Evolutionary conservation across 768 basidiomycete genomes (phyloP).

Genomic region (Lentinula guzmanii): DNA sequence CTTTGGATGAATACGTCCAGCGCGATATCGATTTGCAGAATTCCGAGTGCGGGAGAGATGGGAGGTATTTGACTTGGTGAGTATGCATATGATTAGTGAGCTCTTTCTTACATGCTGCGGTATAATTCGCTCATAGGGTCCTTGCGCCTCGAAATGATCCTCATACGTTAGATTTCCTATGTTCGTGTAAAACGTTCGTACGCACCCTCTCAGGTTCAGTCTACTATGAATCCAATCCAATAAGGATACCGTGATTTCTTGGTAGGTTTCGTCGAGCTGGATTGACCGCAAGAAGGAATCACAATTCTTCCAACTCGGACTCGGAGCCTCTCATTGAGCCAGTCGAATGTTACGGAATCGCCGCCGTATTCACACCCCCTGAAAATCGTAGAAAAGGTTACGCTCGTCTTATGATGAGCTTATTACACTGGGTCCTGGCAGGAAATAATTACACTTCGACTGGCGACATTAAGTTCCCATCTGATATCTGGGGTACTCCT

Average conservation of each 20-base stretch:
- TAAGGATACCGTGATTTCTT: not conserved
- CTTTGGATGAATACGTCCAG: constrained; percentile 39
- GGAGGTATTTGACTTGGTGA: constrained; percentile 47
- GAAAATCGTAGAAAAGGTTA: constrained; percentile 49
- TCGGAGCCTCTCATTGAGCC: constrained; percentile 13
- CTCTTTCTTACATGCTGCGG: too few relatives aligned
- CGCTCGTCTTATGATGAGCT: constrained; percentile 57
- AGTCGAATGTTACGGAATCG: constrained; percentile 45
- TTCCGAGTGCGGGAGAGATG: constrained; percentile 38
- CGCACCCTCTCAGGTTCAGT: too few relatives aligned
- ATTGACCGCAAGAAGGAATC: constrained; percentile 17
- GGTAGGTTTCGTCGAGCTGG: constrained; percentile 25
- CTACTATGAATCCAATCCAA: too few relatives aligned
- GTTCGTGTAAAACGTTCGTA: constrained; percentile 58
- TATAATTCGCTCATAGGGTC: constrained; percentile 34
- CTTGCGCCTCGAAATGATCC: constrained; percentile 48
- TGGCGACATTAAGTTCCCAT: constrained; percentile 17
- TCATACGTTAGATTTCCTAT: constrained; percentile 46
- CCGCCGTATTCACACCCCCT: constrained; percentile 50
- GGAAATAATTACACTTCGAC: constrained; percentile 16
- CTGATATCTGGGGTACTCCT: constrained; percentile 42
- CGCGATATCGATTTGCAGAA: constrained; percentile 32
- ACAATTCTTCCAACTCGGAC: not conserved
- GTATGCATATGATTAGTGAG: not conserved
- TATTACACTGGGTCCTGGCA: constrained; percentile 53